These are phyloP conservation scores for Euryodendron excelsum DNA, from an alignment of 148 eudicot genomes.

Conservation along the genomic window DNA sequence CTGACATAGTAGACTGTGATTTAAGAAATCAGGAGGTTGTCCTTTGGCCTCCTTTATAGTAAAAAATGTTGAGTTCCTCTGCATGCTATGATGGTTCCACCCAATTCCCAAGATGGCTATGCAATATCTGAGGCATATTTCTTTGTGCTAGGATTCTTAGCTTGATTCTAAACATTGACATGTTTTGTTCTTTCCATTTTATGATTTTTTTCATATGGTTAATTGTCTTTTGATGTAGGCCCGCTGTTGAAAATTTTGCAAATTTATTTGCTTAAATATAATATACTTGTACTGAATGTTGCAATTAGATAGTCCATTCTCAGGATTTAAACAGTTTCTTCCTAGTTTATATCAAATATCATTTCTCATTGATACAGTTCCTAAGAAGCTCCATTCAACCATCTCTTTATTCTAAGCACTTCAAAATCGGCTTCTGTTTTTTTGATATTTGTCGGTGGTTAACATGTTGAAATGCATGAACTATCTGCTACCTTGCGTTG, in stretches of 20 bases:
- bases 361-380: background rate
- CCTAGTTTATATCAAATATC: background rate
- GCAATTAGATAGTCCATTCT: background rate
- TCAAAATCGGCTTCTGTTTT: background rate
- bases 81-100: background rate
- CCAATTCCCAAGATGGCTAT: background rate
- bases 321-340: background rate
- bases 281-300: background rate
- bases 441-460: background rate
- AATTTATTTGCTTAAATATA: background rate
- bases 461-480: background rate
- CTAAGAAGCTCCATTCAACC: background rate
- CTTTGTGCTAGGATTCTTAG: background rate
- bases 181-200: background rate
- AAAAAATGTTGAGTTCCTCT: background rate
- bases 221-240: background rate
- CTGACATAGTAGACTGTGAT: background rate
- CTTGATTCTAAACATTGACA: background rate
- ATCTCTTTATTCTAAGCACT: background rate
- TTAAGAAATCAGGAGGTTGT: background rate
- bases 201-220: background rate
- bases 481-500: background rate
- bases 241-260: background rate
- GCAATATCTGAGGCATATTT: background rate
- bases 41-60: background rate